Conservation (phyloP, 2,329 filamentous ascomycete genomes). For the Beauveria brongniartii region DNA sequence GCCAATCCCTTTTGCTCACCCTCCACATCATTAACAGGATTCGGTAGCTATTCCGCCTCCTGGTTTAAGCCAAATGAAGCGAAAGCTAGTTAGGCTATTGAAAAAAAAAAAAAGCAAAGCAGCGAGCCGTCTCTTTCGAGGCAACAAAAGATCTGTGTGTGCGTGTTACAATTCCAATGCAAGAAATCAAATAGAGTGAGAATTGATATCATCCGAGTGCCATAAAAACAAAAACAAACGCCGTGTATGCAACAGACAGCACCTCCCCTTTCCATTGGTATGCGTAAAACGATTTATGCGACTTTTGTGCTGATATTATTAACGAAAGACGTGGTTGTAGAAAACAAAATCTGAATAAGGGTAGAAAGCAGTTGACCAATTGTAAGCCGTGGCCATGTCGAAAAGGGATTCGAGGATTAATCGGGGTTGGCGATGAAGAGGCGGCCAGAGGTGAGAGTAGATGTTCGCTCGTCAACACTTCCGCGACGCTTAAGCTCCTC, state of each 20-base stretch:
- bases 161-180: background rate
- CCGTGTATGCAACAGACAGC: conserved; percentile 7
- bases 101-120: background rate
- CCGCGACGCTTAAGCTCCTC: conserved; percentile 69
- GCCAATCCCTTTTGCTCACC: background rate
- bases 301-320: conserved; percentile 5
- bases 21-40: background rate
- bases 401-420: conserved; percentile 26
- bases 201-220: background rate
- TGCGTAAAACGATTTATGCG: conserved; percentile 7
- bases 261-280: conserved; percentile 3
- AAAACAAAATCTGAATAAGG: background rate
- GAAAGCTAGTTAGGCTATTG: background rate
- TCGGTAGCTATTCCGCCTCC: background rate
- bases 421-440: conserved; percentile 85
- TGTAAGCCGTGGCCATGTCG: background rate
- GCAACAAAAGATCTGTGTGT: background rate
- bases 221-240: background rate
- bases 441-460: conserved; percentile 63
- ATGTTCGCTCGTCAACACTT: conserved; percentile 75
- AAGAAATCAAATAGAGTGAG: background rate
- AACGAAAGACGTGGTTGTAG: conserved; percentile 5
- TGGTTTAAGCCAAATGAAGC: background rate
- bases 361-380: background rate
- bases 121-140: background rate